Conservation (phyloP, 2,329 filamentous ascomycete species). For the Chrysoporthe cubensis region DNA sequence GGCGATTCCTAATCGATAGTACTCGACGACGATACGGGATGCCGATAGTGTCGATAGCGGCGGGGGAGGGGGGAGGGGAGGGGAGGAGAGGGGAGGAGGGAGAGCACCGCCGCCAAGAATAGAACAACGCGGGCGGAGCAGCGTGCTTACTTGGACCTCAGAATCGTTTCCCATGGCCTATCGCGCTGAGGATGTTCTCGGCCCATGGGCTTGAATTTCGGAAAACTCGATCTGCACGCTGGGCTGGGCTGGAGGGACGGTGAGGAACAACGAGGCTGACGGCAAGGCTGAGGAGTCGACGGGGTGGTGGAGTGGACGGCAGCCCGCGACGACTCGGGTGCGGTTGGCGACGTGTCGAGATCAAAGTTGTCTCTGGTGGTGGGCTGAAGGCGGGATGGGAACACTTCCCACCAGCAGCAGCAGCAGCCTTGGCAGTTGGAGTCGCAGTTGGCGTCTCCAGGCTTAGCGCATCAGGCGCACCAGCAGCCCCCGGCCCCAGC, state of each 20-base stretch:
- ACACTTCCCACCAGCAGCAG: too few species aligned
- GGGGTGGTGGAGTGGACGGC: not conserved
- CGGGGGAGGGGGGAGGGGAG: not conserved
- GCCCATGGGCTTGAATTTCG: conserved; percentile 44
- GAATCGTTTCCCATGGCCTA: conserved; percentile 54
- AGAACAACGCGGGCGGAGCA: not conserved
- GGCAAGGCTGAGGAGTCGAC: not conserved
- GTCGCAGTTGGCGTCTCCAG: not conserved
- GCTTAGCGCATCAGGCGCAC: not conserved
- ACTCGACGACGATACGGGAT: not conserved
- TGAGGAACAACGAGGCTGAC: conserved; percentile 13
- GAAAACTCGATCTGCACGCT: not conserved
- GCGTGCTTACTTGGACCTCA: conserved; percentile 48
- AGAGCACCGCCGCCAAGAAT: not conserved
- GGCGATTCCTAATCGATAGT: not conserved
- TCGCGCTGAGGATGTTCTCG: conserved; percentile 45
- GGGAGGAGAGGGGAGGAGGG: not conserved
- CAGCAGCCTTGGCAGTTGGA: not conserved
- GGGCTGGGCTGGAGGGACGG: conserved; percentile 25
- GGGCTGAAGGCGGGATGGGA: not conserved
- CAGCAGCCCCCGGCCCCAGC: too few species aligned
- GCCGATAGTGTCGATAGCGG: not conserved
- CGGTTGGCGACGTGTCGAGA: conserved; percentile 14
- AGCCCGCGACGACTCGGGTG: conserved; percentile 7
- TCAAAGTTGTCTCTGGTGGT: not conserved